Conservation (phyloP, 2,329 filamentous ascomycete species). For the Talaromyces pinophilus region DNA sequence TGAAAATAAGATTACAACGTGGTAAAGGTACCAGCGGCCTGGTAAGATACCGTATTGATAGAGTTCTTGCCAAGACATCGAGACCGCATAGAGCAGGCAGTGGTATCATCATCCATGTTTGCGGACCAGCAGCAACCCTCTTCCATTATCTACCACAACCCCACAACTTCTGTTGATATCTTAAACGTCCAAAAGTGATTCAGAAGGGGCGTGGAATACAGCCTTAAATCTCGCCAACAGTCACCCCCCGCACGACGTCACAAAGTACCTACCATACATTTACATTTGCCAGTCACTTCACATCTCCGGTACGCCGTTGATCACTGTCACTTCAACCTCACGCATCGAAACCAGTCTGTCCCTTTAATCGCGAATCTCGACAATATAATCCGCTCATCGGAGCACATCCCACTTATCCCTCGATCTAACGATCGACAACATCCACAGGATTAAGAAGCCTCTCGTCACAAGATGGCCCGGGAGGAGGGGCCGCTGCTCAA, state of each 20-base stretch:
- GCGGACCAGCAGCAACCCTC: not conserved
- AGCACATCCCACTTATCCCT: too few species aligned
- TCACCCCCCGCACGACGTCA: not conserved
- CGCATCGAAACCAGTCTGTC: not conserved
- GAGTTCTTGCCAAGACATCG: constrained; percentile 2
- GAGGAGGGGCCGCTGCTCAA: constrained; percentile 56
- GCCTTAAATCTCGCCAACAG: not conserved
- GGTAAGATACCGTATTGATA: constrained; percentile 2
- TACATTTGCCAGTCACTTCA: constrained; percentile 1
- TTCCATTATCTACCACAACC: not conserved
- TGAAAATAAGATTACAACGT: too few species aligned
- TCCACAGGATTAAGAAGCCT: not conserved
- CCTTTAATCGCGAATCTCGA: not conserved
- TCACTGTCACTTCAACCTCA: not conserved
- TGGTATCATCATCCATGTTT: constrained; percentile 11
- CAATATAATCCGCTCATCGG: not conserved
- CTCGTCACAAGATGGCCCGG: constrained; percentile 54
- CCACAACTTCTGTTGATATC: not conserved
- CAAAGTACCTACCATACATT: not conserved
- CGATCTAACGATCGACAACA: not conserved
- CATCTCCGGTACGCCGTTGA: not conserved
- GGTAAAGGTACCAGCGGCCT: not conserved
- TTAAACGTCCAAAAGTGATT: not conserved
- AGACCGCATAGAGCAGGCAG: constrained; percentile 3
- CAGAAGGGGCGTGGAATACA: not conserved